Percentiles rank a stretch among this genome's conserved stretches.
Conservation (phyloP, 2,329 filamentous ascomycete genomes). For the Alternaria sp. region DNA sequence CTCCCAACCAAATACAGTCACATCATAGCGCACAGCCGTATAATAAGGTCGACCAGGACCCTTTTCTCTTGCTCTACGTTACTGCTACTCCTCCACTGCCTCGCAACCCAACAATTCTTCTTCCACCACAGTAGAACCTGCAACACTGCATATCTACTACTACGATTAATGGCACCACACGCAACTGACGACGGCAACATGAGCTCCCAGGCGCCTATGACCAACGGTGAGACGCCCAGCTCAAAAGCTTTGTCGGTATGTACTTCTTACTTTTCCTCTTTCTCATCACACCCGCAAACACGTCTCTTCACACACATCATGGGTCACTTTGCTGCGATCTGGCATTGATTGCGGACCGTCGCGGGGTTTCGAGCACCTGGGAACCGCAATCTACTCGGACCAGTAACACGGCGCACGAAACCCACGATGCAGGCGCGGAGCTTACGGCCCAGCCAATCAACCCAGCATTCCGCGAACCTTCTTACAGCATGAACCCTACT, state of each 20-base stretch:
- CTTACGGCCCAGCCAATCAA: slow-evolving; percentile 15
- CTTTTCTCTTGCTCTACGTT: slow-evolving; percentile 14
- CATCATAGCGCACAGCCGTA: slow-evolving; percentile 26
- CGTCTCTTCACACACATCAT: neutral
- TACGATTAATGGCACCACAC: slow-evolving; percentile 40
- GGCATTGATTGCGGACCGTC: neutral
- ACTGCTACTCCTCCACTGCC: slow-evolving; percentile 10
- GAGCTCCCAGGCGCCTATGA: slow-evolving; percentile 38
- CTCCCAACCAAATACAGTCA: slow-evolving; percentile 22
- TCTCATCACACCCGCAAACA: neutral
- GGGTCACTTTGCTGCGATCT: neutral
- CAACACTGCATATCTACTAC: slow-evolving; percentile 8
- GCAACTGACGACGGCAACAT: slow-evolving; percentile 41
- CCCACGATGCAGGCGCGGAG: slow-evolving; percentile 15
- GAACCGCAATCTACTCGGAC: slow-evolving; percentile 11
- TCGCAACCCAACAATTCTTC: slow-evolving; percentile 10
- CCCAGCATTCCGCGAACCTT: slow-evolving; percentile 3
- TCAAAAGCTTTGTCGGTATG: slow-evolving; percentile 50
- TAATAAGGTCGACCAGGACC: slow-evolving; percentile 29
- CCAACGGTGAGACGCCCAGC: slow-evolving; percentile 49
- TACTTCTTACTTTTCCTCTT: slow-evolving; percentile 5
- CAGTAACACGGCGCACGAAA: slow-evolving; percentile 9
- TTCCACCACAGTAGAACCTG: neutral
- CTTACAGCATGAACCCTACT: neutral
- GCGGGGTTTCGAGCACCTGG: slow-evolving; percentile 4